Evolutionary conservation across 2,329 filamentous ascomycete genomes (phyloP).

Genomic region (Aspergillus bombycis): DNA sequence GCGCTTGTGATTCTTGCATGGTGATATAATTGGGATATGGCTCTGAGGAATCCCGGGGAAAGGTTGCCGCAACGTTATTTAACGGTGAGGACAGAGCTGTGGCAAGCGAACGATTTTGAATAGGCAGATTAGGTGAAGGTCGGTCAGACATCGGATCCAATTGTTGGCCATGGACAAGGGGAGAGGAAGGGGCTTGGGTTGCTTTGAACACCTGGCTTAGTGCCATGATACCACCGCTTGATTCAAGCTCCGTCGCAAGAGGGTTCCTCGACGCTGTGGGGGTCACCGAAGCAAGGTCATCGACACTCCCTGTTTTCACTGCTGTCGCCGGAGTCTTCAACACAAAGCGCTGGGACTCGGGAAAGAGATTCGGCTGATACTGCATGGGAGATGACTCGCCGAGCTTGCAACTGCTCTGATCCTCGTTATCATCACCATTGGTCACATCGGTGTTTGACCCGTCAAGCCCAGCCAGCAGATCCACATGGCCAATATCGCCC

Average conservation of each 20-base stretch:
- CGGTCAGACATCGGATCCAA: constrained; percentile 49
- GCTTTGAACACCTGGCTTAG: constrained; percentile 53
- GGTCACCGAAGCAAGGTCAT: constrained; percentile 35
- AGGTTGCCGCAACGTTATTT: constrained; percentile 34
- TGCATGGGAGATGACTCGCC: constrained; percentile 42
- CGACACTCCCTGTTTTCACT: constrained; percentile 37
- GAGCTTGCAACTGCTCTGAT: constrained; percentile 36
- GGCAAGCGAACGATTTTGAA: constrained; percentile 41
- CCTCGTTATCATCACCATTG: constrained; percentile 55
- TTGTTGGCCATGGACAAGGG: constrained; percentile 39
- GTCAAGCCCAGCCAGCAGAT: constrained; percentile 45
- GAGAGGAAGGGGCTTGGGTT: constrained; percentile 53
- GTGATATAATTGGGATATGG: constrained; percentile 49
- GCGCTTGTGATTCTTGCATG: constrained; percentile 50
- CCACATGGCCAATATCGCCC: constrained; percentile 48
- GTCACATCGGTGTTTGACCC: constrained; percentile 25
- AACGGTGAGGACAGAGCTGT: constrained; percentile 43
- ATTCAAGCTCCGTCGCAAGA: constrained; percentile 39
- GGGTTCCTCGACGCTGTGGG: constrained; percentile 49
- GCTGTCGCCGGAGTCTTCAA: constrained; percentile 45
- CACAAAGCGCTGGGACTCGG: constrained; percentile 51
- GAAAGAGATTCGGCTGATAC: constrained; percentile 45
- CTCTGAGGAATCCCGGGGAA: constrained; percentile 43
- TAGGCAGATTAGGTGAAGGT: constrained; percentile 53
- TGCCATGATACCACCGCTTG: constrained; percentile 45